A percentile compares a stretch with the other conserved stretches of the same genome.
Conservation (phyloP, 2,329 filamentous ascomycete genomes). For the Phialemoniopsis sp. region DNA sequence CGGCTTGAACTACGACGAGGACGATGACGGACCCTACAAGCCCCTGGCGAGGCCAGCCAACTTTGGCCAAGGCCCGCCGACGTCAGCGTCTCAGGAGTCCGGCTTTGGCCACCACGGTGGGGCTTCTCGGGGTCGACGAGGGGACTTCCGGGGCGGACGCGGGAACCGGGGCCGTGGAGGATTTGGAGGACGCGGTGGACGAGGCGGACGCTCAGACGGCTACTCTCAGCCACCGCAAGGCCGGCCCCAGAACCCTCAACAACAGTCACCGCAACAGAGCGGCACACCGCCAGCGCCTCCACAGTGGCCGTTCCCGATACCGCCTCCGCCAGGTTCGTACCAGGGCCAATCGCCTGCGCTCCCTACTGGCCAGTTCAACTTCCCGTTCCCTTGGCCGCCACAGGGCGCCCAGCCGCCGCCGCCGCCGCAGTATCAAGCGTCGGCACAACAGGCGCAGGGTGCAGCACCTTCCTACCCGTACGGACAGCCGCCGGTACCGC, state of each 20-base stretch:
- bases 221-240: conserved; percentile 33
- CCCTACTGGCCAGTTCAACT: conserved; percentile 17
- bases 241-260: conserved; percentile 8
- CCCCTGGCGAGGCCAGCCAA: conserved; percentile 65
- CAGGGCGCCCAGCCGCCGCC: conserved; percentile 23
- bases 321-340: conserved; percentile 1
- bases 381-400: conserved; percentile 20
- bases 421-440: conserved; percentile 9
- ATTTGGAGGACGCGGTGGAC: conserved; percentile 33
- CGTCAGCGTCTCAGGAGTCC: conserved; percentile 33
- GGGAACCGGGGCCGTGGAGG: conserved; percentile 29
- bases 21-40: conserved; percentile 66
- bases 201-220: conserved; percentile 29
- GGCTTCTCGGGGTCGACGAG: conserved; percentile 33
- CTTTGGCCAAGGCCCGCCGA: conserved; percentile 46
- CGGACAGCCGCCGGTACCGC: not conserved
- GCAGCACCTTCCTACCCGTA: not conserved
- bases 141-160: conserved; percentile 39
- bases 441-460: conserved; percentile 4
- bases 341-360: not conserved
- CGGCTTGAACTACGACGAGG: conserved; percentile 64
- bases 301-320: conserved; percentile 14
- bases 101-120: conserved; percentile 18
- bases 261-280: conserved; percentile 10
- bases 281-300: conserved; percentile 16